These are phyloP conservation scores for Nissolia schottii DNA, from an alignment of 306 rosid species.

Conservation along the genomic window DNA sequence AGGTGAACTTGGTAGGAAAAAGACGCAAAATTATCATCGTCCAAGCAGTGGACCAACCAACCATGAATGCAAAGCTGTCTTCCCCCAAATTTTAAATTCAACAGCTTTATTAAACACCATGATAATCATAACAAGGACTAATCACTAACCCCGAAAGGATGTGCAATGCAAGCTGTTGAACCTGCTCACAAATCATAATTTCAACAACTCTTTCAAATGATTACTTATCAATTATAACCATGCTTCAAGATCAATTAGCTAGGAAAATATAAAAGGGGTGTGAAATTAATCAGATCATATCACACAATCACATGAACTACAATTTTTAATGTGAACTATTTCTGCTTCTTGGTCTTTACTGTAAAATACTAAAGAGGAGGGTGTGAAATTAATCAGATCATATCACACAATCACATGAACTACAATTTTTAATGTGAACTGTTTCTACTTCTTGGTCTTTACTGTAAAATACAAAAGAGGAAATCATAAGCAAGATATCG, in stretches of 20 bases:
- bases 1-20: not conserved
- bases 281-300: not conserved
- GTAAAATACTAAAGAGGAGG: not conserved
- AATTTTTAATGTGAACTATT: too few species aligned
- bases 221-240: not conserved
- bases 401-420: not conserved
- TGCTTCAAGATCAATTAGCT: not conserved
- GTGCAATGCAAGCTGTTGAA: not conserved
- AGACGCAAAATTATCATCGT: slow-evolving; percentile 15
- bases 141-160: not conserved
- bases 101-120: not conserved
- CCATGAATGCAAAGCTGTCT: slow-evolving; percentile 7
- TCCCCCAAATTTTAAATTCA: not conserved
- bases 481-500: not conserved
- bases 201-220: not conserved
- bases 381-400: not conserved
- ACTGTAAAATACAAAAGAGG: not conserved
- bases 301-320: not conserved
- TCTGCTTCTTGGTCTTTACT: not conserved
- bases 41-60: slow-evolving; percentile 8
- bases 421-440: too few species aligned
- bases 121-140: not conserved
- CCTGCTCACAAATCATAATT: not conserved
- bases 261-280: not conserved
- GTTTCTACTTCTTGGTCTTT: not conserved